A percentile compares a stretch with the other conserved stretches of the same genome.
Conservation (phyloP, 106 monocot species). For the Acanthochlamys bracteata region DNA sequence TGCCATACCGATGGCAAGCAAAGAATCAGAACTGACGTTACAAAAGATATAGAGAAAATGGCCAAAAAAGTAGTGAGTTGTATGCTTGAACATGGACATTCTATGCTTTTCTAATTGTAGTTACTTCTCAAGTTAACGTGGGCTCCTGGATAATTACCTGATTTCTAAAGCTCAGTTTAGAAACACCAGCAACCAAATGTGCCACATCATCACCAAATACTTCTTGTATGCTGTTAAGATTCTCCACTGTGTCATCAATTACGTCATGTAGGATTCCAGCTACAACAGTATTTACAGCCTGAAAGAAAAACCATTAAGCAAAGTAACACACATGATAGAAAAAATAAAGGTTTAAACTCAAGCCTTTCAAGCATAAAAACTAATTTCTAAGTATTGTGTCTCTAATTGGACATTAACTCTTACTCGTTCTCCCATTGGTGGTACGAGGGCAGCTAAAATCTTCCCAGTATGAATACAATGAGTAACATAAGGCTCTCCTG, state of each 20-base stretch:
- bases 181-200: constrained; percentile 84
- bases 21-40: too few relatives aligned
- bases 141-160: constrained; percentile 35
- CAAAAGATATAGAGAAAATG: too few relatives aligned
- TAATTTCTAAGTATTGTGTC: too few relatives aligned
- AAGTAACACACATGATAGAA: neutral
- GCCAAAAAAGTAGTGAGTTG: too few relatives aligned
- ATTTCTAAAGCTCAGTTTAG: constrained; percentile 91
- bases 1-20: constrained; percentile 16
- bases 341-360: neutral
- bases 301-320: constrained; percentile 1
- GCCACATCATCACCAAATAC: constrained; percentile 91
- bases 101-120: too few relatives aligned
- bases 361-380: too few relatives aligned
- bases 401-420: neutral
- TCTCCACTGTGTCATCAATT: constrained; percentile 83
- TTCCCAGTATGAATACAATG: constrained; percentile 94
- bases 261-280: constrained; percentile 99
- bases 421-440: constrained; percentile 69
- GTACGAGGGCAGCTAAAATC: constrained; percentile 90
- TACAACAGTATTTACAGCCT: constrained; percentile 92
- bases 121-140: too few relatives aligned
- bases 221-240: constrained; percentile 56
- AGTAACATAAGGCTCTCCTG: constrained; percentile 87
- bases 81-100: too few relatives aligned